A percentile compares a stretch with the other conserved stretches of the same genome.
Evolutionary conservation across 2,329 filamentous ascomycete species (phyloP).

Genomic region (Clathrospora elynae): DNA sequence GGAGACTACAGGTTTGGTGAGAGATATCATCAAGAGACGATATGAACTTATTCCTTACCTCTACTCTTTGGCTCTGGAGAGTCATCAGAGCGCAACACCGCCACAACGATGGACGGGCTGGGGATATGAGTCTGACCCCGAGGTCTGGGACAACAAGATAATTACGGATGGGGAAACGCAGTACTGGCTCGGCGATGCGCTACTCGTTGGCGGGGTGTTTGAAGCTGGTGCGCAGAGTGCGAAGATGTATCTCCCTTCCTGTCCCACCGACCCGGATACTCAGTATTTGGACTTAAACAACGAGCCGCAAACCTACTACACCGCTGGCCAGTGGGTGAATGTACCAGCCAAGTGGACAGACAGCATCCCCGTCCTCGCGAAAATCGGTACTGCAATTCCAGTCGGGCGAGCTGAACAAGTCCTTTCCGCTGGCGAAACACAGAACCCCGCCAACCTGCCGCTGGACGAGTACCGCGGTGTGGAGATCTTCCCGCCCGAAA

Average conservation of each 20-base stretch:
- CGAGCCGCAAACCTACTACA: constrained; percentile 62
- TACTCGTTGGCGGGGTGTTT: constrained; percentile 71
- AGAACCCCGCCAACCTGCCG: constrained; percentile 53
- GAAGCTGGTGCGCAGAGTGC: constrained; percentile 61
- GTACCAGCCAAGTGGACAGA: constrained; percentile 58
- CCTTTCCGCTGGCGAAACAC: constrained; percentile 56
- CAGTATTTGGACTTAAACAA: constrained; percentile 70
- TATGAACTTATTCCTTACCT: constrained; percentile 75
- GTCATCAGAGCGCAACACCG: constrained; percentile 65
- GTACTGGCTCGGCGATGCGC: constrained; percentile 72
- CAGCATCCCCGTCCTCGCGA: constrained; percentile 62
- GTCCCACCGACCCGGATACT: constrained; percentile 49
- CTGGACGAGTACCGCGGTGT: constrained; percentile 62
- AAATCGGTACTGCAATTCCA: constrained; percentile 60
- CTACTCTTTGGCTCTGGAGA: constrained; percentile 67
- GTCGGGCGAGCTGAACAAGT: constrained; percentile 59
- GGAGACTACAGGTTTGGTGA: constrained; percentile 65
- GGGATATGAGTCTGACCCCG: constrained; percentile 70
- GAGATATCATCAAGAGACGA: constrained; percentile 69
- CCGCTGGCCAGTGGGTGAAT: constrained; percentile 60
- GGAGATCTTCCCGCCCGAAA: constrained; percentile 61
- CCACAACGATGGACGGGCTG: constrained; percentile 75
- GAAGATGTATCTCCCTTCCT: constrained; percentile 66
- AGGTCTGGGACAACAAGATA: constrained; percentile 64
- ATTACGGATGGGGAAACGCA: constrained; percentile 70